Conservation (phyloP, 306 rosid species). For the Adenanthera pavonina region DNA sequence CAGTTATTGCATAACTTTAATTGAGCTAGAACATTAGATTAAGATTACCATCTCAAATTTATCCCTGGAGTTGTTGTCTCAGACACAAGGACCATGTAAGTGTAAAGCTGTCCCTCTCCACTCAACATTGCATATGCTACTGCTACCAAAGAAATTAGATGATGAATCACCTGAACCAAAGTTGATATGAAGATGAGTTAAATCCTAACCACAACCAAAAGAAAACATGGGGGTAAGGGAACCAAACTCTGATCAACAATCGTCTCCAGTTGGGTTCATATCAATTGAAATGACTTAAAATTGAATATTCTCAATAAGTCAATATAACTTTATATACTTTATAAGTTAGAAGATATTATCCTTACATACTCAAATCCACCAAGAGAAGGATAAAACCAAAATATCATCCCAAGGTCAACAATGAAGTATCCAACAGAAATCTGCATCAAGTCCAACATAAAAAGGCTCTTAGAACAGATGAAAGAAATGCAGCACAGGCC, state of each 20-base stretch:
- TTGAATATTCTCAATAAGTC: constrained; percentile 1
- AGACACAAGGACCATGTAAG: constrained; percentile 91
- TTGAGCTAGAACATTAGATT: background rate
- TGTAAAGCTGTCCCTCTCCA: constrained; percentile 92
- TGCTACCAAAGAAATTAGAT: constrained; percentile 74
- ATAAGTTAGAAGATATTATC: constrained; percentile 43
- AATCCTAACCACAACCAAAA: constrained; percentile 31
- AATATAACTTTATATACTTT: background rate
- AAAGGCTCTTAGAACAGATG: constrained; percentile 35
- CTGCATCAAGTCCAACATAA: constrained; percentile 51
- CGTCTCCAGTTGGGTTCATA: constrained; percentile 36
- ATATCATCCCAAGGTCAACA: constrained; percentile 86
- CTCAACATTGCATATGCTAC: constrained; percentile 85
- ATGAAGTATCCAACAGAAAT: constrained; percentile 92
- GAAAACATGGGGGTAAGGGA: constrained; percentile 6
- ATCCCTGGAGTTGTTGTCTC: constrained; percentile 97
- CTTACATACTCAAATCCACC: constrained; percentile 99
- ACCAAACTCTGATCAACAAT: constrained; percentile 28
- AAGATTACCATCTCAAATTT: constrained; percentile 93
- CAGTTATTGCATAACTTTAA: background rate
- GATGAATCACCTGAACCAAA: constrained; percentile 85
- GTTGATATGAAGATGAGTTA: constrained; percentile 43
- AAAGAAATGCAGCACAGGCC: constrained; percentile 14
- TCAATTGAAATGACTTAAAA: constrained; percentile 19
- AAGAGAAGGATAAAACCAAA: constrained; percentile 85